Base-by-base conservation (phyloP, 2,329 filamentous ascomycete species). In the Colletotrichum graminicola region DNA sequence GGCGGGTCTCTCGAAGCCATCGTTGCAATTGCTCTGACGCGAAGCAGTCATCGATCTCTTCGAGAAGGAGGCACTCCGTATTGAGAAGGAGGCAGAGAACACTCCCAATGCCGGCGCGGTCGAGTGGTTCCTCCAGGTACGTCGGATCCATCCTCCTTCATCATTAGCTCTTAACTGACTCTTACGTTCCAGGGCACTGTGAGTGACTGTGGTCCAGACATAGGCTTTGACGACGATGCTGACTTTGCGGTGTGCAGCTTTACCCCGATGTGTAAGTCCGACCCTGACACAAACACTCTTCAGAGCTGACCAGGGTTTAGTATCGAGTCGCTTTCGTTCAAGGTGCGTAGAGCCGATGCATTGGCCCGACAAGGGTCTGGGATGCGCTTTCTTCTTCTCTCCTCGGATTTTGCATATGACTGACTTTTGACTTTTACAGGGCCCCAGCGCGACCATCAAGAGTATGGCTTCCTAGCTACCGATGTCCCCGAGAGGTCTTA, bases 81-180 rank as follows among this genome's bases (percentile, higher is more conserved):
- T 97, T 59, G 93, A 94, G 74, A 88, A 88, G 66, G 90, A 87
- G 36, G 93, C 93, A 0, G 88, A 90, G 73, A 86, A 91, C 77
- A 91, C 91, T 0, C 81, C 86, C 1, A 86, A 87, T 65, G 90
- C 90, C n/a, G 93, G 93, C 43, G 91, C 92, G 76, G 92, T 98
- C 49, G 89, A 94, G 76, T 98, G 90, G 87, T 93, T 98, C 78
- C 86, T 98, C 12, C 95, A 98, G 82, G 60, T 34, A n/a, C 18
- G 29, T 23, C 7, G n/a, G 52, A 34, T 34, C 18, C 10, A 23
- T n/a, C 18, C 29, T 29, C 29, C 52, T 32, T 36, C 1, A 11
- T 8, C 12, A 2, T 34, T 14, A 29, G 34, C 26, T n/a, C 29
- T 34, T 34, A 1, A 11, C 52, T 55, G 52, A 55, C 29, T 55